phyloP scores from a whole-genome alignment of 768 basidiomycete species.

The Lactarius tabidus region DNA sequence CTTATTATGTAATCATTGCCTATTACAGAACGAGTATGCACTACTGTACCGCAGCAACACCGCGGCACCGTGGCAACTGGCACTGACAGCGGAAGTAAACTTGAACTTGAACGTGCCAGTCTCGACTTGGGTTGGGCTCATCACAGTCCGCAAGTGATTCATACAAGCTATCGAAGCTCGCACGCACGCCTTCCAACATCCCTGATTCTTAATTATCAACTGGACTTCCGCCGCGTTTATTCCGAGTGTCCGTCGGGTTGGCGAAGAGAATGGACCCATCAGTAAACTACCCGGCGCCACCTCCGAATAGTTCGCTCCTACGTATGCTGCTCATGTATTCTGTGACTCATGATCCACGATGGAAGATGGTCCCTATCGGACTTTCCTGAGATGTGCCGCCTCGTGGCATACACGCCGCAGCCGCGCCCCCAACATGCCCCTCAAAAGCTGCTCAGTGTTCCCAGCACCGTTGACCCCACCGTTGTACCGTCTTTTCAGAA shows the following conservation, averaged over 20 bases:
- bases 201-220: constrained; percentile 1
- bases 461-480: constrained; percentile 16
- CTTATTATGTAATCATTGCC: neutral
- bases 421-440: constrained; percentile 21
- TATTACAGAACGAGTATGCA: neutral
- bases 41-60: neutral
- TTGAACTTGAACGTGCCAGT: neutral
- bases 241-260: neutral
- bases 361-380: constrained; percentile 14
- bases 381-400: constrained; percentile 6
- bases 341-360: constrained; percentile 14
- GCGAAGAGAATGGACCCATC: neutral
- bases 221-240: constrained; percentile 12
- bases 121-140: neutral
- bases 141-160: constrained; percentile 14
- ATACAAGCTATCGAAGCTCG: neutral
- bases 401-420: constrained; percentile 24
- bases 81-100: neutral
- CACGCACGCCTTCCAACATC: neutral
- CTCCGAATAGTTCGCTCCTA: constrained; percentile 14
- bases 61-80: neutral
- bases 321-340: neutral
- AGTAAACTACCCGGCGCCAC: constrained; percentile 1
- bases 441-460: constrained; percentile 24
- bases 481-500: constrained; percentile 15